These are phyloP conservation scores for Vigna hirtella DNA, from an alignment of 306 rosid genomes.

Conservation along the genomic window DNA sequence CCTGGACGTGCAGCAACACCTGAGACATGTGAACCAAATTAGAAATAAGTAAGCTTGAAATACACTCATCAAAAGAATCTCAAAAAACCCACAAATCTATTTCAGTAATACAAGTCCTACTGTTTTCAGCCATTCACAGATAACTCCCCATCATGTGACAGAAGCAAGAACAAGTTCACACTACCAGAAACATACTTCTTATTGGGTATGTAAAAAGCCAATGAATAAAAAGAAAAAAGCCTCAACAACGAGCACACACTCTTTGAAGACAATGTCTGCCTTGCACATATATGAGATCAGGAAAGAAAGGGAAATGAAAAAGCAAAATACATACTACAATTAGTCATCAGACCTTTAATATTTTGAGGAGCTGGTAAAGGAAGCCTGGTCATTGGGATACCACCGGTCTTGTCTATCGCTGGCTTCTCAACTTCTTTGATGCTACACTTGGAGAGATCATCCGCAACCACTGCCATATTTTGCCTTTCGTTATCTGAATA, in stretches of 20 bases:
- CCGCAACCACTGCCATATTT: constrained; percentile 61
- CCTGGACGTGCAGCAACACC: constrained; percentile 85
- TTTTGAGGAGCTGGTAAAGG: constrained; percentile 75
- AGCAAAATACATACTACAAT: background rate
- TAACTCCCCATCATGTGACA: background rate
- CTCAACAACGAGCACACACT: constrained; percentile 2
- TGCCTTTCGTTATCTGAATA: constrained; percentile 66
- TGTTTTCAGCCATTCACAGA: constrained; percentile 10
- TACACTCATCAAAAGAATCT: constrained; percentile 15
- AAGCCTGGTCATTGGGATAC: constrained; percentile 61
- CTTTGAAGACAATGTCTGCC: constrained; percentile 31
- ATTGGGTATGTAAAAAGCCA: constrained; percentile 1
- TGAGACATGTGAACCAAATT: constrained; percentile 37
- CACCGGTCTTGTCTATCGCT: constrained; percentile 59
- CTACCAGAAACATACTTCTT: background rate
- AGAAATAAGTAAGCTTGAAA: constrained; percentile 25
- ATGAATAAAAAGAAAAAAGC: background rate
- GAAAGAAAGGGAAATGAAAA: constrained; percentile 17
- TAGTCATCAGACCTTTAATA: constrained; percentile 63
- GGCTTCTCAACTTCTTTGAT: constrained; percentile 75
- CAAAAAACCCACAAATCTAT: background rate
- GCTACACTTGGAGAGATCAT: constrained; percentile 71
- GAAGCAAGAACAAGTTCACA: constrained; percentile 1
- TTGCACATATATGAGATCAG: background rate
- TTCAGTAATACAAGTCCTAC: background rate